A percentile compares a stretch with the other conserved stretches of the same genome.
Evolutionary conservation across 179 eudicot species (phyloP).

Genomic region (Vitellaria paradoxa): DNA sequence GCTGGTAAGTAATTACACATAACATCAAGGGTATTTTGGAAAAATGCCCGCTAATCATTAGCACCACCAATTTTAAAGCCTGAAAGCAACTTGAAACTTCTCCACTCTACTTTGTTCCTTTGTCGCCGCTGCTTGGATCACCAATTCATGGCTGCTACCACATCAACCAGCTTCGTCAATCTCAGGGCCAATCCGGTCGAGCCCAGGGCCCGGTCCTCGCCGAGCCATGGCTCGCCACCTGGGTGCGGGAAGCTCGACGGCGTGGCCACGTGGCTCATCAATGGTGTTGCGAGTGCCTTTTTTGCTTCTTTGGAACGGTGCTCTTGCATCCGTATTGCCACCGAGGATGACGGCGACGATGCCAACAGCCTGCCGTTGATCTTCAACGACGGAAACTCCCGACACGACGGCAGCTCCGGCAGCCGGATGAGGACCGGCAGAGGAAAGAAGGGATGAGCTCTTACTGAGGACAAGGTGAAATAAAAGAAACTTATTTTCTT

Average conservation of each 20-base stretch:
- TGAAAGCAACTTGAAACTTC: no score
- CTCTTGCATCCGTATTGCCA: conserved; percentile 69
- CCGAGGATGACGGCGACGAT: conserved; percentile 59
- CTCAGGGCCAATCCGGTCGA: conserved; percentile 21
- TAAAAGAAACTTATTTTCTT: no score
- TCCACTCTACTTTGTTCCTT: no score
- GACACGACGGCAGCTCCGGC: conserved; percentile 13
- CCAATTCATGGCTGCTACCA: conserved; percentile 56
- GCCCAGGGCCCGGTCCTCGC: conserved; percentile 27
- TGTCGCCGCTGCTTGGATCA: no score
- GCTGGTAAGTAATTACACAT: no score
- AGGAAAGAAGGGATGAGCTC: conserved; percentile 25
- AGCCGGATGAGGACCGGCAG: conserved; percentile 34
- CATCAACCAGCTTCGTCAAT: conserved; percentile 43
- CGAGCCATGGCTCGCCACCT: conserved; percentile 15
- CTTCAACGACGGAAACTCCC: conserved; percentile 35
- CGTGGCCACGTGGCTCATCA: conserved; percentile 67
- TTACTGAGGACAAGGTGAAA: not conserved
- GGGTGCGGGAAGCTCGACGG: conserved; percentile 52
- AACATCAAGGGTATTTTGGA: no score
- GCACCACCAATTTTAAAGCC: no score
- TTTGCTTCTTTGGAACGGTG: conserved; percentile 74
- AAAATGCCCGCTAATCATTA: no score
- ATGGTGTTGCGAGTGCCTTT: conserved; percentile 55
- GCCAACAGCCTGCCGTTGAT: conserved; percentile 57